phyloP scores from a whole-genome alignment of 1,139 yeast genomes.

The Hemisphaericaspora lyxosophila region DNA sequence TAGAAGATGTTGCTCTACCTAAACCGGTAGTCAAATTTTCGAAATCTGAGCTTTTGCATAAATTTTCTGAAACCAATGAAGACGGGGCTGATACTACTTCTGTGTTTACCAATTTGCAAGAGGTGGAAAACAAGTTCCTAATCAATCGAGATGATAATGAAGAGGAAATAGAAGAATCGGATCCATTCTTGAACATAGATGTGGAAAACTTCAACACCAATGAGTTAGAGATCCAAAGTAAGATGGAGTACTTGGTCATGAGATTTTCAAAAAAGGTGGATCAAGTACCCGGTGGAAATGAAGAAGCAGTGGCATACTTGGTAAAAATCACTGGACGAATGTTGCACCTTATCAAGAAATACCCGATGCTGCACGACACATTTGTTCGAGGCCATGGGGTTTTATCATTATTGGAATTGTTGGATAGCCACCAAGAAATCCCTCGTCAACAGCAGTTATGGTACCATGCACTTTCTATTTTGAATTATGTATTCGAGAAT shows the following conservation, averaged over 20 bases:
- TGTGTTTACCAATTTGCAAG: slow-evolving; percentile 4
- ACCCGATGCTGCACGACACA: slow-evolving; percentile 42
- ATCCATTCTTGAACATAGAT: slow-evolving; percentile 43
- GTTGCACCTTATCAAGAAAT: slow-evolving; percentile 42
- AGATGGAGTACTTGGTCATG: slow-evolving; percentile 41
- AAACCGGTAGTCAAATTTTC: slow-evolving; percentile 12
- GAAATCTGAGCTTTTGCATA: slow-evolving; percentile 31
- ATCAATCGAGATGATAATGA: slow-evolving; percentile 1
- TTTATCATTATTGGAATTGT: slow-evolving; percentile 46
- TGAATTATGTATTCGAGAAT: slow-evolving; percentile 39
- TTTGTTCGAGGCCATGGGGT: slow-evolving; percentile 52
- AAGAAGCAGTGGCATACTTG: slow-evolving; percentile 31
- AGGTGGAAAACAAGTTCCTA: slow-evolving; percentile 3
- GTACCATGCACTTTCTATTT: slow-evolving; percentile 40
- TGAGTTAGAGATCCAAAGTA: slow-evolving; percentile 43
- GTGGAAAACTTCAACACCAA: slow-evolving; percentile 44
- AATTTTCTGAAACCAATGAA: slow-evolving; percentile 30
- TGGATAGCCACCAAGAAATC: slow-evolving; percentile 39
- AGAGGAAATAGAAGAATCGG: slow-evolving; percentile 25
- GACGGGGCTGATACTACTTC: slow-evolving; percentile 13
- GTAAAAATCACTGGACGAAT: slow-evolving; percentile 42
- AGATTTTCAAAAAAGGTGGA: slow-evolving; percentile 38
- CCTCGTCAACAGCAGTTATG: slow-evolving; percentile 37
- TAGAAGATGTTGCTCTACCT: background rate
- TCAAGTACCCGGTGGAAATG: slow-evolving; percentile 29